A percentile compares a stretch with the other conserved stretches of the same genome.
These are phyloP conservation scores for Pelargonium myrrhifolium DNA, from an alignment of 441 rosid genomes.

Conservation along the genomic window DNA sequence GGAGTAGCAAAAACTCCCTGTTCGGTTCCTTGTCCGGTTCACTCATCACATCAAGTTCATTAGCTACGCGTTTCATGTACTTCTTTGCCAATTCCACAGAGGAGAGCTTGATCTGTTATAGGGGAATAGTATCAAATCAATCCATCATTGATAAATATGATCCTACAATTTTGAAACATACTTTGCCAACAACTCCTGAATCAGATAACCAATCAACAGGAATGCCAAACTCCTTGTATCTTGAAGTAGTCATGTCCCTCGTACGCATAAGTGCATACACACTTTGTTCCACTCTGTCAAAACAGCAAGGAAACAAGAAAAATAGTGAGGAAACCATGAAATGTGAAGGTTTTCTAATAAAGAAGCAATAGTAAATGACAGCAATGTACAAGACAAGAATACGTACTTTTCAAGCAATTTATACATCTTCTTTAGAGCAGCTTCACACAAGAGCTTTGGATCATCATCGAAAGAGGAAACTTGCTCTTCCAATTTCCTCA, in stretches of 20 bases:
- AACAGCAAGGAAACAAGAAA: background rate
- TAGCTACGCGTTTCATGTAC: constrained; percentile 88
- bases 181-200: constrained; percentile 93
- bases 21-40: constrained; percentile 86
- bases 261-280: constrained; percentile 87
- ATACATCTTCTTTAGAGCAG: constrained; percentile 88
- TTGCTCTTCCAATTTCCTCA: constrained; percentile 75
- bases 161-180: constrained; percentile 19
- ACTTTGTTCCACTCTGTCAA: constrained; percentile 76
- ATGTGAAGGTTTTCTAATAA: background rate
- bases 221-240: constrained; percentile 80
- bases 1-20: constrained; percentile 85
- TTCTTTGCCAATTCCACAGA: constrained; percentile 88
- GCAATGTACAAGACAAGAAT: background rate
- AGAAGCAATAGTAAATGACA: background rate
- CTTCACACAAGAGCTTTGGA: constrained; percentile 72
- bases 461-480: constrained; percentile 78
- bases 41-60: constrained; percentile 67
- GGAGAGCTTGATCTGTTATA: constrained; percentile 81
- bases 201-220: constrained; percentile 82
- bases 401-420: constrained; percentile 86
- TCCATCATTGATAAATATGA: background rate
- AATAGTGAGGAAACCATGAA: constrained; percentile 8
- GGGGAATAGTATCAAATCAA: background rate
- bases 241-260: constrained; percentile 85